Conservation (phyloP, 768 basidiomycete species). For the Clitopilus passeckerianus region DNA sequence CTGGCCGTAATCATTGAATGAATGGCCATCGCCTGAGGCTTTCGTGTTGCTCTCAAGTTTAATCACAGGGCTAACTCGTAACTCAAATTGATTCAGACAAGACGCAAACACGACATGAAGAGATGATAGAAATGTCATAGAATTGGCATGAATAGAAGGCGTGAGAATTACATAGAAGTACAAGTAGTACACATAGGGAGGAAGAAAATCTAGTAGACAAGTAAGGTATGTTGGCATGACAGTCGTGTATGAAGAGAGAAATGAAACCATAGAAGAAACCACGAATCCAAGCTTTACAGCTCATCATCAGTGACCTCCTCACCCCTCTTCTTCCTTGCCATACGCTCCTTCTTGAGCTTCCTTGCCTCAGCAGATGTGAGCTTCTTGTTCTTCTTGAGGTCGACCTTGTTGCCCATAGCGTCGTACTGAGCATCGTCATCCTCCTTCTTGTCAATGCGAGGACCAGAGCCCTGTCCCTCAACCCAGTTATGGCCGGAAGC, state of each 20-base stretch:
- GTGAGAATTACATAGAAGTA: background rate
- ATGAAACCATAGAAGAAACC: conserved; percentile 1
- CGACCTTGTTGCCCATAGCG: conserved; percentile 98
- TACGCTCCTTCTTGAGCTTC: conserved; percentile 95
- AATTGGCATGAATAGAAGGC: background rate
- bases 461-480: conserved; percentile 94
- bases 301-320: conserved; percentile 74
- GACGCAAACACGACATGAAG: background rate
- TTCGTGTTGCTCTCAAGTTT: too few species aligned
- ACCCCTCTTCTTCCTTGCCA: conserved; percentile 84
- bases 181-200: background rate
- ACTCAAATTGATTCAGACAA: too few species aligned
- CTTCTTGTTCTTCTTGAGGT: conserved; percentile 83
- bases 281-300: conserved; percentile 29
- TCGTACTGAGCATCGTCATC: conserved; percentile 92
- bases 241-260: conserved; percentile 2
- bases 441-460: conserved; percentile 91
- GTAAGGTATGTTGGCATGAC: background rate
- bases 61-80: too few species aligned
- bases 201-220: background rate
- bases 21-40: too few species aligned
- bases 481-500: conserved; percentile 99
- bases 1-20: too few species aligned
- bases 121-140: background rate
- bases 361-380: conserved; percentile 76